Base-by-base conservation (phyloP, 2,329 filamentous ascomycete genomes). In the Verticillium isaacii region DNA sequence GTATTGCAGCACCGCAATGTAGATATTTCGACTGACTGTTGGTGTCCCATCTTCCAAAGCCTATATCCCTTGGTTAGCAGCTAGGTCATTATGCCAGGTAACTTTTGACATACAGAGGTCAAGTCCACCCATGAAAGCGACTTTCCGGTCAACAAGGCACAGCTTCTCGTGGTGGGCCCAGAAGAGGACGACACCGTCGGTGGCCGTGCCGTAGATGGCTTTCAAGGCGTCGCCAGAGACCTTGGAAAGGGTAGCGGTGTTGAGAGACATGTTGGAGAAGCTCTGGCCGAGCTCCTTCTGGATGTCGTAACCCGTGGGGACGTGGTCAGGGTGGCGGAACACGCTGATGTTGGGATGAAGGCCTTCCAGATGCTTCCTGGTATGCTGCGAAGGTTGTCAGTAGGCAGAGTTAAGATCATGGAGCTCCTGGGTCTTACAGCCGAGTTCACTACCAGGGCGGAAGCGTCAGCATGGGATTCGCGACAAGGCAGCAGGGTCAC, bases 111-210 rank as follows among this genome's bases (percentile, higher is more conserved):
- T 76, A 84, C 85, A 97, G 69, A 96, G 81, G 75, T 97, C 93
- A 1, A 97, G 79, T 23, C 93, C 93, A 57, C 92, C 93, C 93
- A 97, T 97, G 72, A 97, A 97, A 2, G 89, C 92, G 61, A 89
- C 80, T 11, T 82, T 81, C n/a, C 89, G 86, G 72, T 97, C 93
- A 17, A 97, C 78, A 2, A 97, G 72, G 67, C 91, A 92, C 1
- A 97, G 83, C 75, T 97, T 97, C 77, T 97, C 93, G 68, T 97
- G 93, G 69, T 97, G 93, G 2, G 92, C 92, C 93, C 93, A 97
- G 75, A 92, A 97, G 1, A 97, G 78, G 12, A 96, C 89, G 1
- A 93, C 86, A 67, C 90, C 92, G 36, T 93, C 90, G 37, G 86
- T 86, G 2, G 63, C 63, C 58, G 91, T 89, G 60, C 93, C 93